Conservation (phyloP, 108 stramenopile genomes). For the Nannochloropsis salina region DNA sequence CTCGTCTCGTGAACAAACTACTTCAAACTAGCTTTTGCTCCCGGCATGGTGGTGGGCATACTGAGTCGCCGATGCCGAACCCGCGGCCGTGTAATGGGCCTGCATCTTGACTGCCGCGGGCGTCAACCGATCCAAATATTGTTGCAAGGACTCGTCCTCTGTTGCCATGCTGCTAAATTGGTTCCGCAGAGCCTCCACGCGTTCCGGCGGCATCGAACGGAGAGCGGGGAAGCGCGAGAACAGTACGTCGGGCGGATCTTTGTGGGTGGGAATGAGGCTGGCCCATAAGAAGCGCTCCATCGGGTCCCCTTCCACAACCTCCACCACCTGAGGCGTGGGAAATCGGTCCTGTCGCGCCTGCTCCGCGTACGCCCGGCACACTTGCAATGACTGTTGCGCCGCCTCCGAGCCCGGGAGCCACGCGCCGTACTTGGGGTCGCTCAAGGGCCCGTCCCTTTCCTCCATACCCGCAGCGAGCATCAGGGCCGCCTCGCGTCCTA, state of each 20-base stretch:
- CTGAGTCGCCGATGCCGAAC: background rate
- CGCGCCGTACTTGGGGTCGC: too few relatives aligned
- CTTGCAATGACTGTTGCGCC: background rate
- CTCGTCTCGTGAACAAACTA: too few relatives aligned
- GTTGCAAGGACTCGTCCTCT: background rate
- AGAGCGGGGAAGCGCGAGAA: too few relatives aligned
- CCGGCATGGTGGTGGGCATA: background rate
- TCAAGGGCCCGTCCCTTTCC: background rate
- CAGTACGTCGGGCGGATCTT: background rate
- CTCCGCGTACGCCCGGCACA: background rate
- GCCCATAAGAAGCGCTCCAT: background rate
- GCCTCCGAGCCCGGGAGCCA: background rate
- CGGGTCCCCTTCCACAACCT: background rate
- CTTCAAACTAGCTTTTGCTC: background rate
- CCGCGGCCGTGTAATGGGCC: background rate
- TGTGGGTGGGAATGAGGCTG: background rate
- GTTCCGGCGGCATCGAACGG: too few relatives aligned
- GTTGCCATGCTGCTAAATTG: background rate
- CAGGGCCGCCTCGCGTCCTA: background rate
- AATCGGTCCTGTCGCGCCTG: background rate
- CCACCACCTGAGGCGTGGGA: background rate
- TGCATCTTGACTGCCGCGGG: background rate
- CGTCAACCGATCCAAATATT: background rate
- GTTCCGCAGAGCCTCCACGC: too few relatives aligned
- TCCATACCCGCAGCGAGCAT: background rate